Base-by-base conservation (phyloP, 2,329 filamentous ascomycete species). In the Hortaea werneckii region DNA sequence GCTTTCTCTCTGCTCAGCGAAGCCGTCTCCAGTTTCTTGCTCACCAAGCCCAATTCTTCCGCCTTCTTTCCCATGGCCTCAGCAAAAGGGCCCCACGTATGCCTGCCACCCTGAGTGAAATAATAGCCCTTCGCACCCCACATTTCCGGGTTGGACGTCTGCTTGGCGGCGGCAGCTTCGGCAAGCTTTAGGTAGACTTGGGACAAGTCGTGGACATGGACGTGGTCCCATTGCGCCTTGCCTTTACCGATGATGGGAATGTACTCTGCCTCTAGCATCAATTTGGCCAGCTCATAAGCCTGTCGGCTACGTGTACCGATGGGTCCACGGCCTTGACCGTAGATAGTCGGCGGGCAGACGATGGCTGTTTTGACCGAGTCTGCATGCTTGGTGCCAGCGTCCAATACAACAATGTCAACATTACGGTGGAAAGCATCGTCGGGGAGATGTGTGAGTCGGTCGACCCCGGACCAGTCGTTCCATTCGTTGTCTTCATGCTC, bases 91-190 rank as follows among this genome's bases (percentile, higher is more conserved):
- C 54, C 54, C 82, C 82, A 88, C 26, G 65, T 65, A 59, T 83
- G 78, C 42, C 74, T 65, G 3, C 79, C 82, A 51, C 73, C 75
- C 59, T 83, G 79, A 3, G 75, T 69, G 49, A 88, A 78, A 64
- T 79, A 87, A 57, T 87, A 88, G 1, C 72, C 82, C 37, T 76
- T 65, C 0, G 64, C 64, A 2, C 80, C 81, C 73, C 83, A 87
- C 0, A 71, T 64, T 4, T 35, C 32, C 32, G 8, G 8, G 9
- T 35, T 35, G 32, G 9, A 9, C 4, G 9, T n/a, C 32, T 9
- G 9, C 32, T 9, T n/a, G 2, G 70, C 57, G 3, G 51, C 54
- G 0, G 79, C 79, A 4, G 74, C 74, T 40, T 78, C 73, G 2
- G 75, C 71, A 0, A 85, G 68, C 4, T 71, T 58, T 2, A 77